A percentile compares a stretch with the other conserved stretches of the same genome.
phyloP scores from a whole-genome alignment of 1,284 basidiomycete species.

The Bjerkandera adusta region DNA sequence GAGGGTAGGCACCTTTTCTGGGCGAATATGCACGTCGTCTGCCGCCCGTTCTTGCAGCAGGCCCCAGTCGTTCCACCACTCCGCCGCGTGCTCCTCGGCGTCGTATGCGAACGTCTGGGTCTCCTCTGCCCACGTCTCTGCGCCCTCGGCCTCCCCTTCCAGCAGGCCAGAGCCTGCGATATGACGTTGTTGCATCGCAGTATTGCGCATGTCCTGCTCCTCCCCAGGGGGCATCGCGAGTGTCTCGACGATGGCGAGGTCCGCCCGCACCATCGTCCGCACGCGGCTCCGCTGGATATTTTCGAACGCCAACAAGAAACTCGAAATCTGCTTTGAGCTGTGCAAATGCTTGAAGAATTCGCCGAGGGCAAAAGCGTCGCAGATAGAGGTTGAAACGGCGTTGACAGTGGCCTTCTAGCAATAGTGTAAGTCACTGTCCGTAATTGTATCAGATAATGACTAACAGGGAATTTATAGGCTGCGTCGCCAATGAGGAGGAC shows the following conservation, averaged over 20 bases:
- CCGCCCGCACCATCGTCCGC: slow-evolving; percentile 33
- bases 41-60: slow-evolving; percentile 18
- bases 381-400: slow-evolving; percentile 39
- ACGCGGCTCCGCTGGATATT: slow-evolving; percentile 41
- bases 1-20: too few species aligned
- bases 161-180: slow-evolving; percentile 15
- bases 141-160: background rate
- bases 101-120: slow-evolving; percentile 29
- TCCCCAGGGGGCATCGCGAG: slow-evolving; percentile 39
- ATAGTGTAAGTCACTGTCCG: too few species aligned
- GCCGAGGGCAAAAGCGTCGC: slow-evolving; percentile 46
- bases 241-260: slow-evolving; percentile 34
- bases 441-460: too few species aligned
- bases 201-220: slow-evolving; percentile 36
- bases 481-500: slow-evolving; percentile 48
- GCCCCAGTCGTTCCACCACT: slow-evolving; percentile 37
- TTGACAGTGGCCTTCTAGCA: slow-evolving; percentile 35
- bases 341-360: slow-evolving; percentile 43
- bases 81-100: slow-evolving; percentile 32
- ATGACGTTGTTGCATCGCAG: slow-evolving; percentile 29
- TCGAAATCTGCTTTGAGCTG: slow-evolving; percentile 37
- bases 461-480: slow-evolving; percentile 43
- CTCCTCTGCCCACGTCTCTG: slow-evolving; percentile 22
- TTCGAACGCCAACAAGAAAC: slow-evolving; percentile 42
- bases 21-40: too few species aligned